Base-by-base conservation (phyloP, 495 filamentous ascomycete species). In the Lepraria neglecta region DNA sequence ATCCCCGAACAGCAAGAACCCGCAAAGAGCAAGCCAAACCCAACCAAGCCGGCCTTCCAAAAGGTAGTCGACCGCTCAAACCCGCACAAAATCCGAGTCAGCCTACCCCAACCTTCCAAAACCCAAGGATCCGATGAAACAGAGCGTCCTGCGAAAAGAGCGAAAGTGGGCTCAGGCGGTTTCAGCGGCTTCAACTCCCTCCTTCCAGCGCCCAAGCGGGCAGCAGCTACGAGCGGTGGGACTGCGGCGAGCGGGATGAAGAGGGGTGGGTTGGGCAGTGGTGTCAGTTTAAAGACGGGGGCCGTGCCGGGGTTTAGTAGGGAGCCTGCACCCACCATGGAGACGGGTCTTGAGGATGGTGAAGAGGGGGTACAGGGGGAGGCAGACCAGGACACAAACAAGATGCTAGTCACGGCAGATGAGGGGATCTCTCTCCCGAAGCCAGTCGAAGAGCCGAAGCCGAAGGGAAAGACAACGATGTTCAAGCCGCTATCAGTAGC, bases 401-500 rank as follows among this genome's bases (percentile, higher is more conserved):
- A 54, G 3, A 35, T 6, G 30, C 28, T 4, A 19, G 14, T 28
- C 19, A 11, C 17, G 3, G n/a, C 1, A 3, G 31, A 64, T 44
- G n/a, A 38, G 40, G 14, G 6, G 15, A 11, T 28, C 0, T 33
- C 19, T 27, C 6, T 47, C 72, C 78, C 64, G 78, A 75, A 19
- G 57, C 71, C 77, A n/a, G 77, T 75, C 7, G 76, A 77, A 24
- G 82, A 88, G 52, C 78, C 87, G 14, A 87, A 90, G 68, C 65
- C 87, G 17, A 81, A 86, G 43, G 89, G 87, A 6, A 92, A 90
- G 64, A 80, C 89, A 24, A 83, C 88, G 68, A 91, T 90, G 83
- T 96, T 97, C 73, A 90, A 87, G 70, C 91, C 91, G 2, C 71
- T 96, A 28, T 95, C 90, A 3, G 90, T 95, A 10, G 80, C 81